Conservation (phyloP, 768 basidiomycete species). For the Tricholoma terreum region DNA sequence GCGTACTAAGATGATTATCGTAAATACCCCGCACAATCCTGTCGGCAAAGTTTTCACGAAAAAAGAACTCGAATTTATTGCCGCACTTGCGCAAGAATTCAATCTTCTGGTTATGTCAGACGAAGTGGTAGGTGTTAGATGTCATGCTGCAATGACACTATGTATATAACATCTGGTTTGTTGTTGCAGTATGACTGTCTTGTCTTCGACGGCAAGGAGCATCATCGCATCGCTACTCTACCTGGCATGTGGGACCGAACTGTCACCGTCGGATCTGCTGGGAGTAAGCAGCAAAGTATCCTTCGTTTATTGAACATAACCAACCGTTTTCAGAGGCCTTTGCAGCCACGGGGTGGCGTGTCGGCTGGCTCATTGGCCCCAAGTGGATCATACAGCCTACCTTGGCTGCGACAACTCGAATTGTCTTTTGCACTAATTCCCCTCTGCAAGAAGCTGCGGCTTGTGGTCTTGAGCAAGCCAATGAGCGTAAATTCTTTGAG, state of each 20-base stretch:
- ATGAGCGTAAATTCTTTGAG: conserved; percentile 71
- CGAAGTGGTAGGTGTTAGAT: conserved; percentile 84
- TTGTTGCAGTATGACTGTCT: conserved; percentile 82
- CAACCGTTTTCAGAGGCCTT: conserved; percentile 69
- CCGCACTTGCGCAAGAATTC: conserved; percentile 84
- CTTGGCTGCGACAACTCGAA: conserved; percentile 87
- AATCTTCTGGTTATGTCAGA: conserved; percentile 93
- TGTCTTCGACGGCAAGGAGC: conserved; percentile 83
- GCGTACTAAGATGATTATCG: conserved; percentile 89
- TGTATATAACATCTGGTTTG: not conserved
- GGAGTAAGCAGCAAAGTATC: conserved; percentile 54
- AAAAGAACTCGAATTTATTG: conserved; percentile 80
- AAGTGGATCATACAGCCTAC: conserved; percentile 78
- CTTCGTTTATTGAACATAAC: not conserved
- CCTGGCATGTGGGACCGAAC: conserved; percentile 99
- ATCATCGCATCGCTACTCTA: conserved; percentile 89
- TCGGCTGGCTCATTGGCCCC: conserved; percentile 95
- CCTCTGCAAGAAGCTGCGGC: conserved; percentile 95
- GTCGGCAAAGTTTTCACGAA: conserved; percentile 95
- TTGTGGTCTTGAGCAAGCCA: conserved; percentile 79
- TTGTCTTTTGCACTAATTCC: conserved; percentile 94
- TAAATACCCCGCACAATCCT: conserved; percentile 97
- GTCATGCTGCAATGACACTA: not conserved
- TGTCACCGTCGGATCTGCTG: conserved; percentile 92
- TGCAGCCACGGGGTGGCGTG: conserved; percentile 95